Conservation (phyloP, 116 monocot species). For the Posidonia oceanica region DNA sequence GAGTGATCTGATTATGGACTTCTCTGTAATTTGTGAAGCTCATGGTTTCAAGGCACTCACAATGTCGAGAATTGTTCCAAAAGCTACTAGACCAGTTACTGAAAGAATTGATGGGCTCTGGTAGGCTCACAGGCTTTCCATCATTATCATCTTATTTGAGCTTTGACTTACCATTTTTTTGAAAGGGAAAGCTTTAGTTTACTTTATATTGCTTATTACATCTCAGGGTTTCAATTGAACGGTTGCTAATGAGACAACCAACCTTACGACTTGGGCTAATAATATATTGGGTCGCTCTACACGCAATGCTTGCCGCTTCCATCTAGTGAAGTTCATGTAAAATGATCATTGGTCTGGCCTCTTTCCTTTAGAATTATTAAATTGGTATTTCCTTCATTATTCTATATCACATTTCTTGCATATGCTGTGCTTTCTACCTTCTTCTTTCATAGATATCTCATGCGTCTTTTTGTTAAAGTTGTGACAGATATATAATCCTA, state of each 20-base stretch:
- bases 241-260: slow-evolving; percentile 92
- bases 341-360: neutral
- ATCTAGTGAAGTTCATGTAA: slow-evolving; percentile 10
- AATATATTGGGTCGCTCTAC: slow-evolving; percentile 77
- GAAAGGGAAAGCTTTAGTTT: too few relatives aligned
- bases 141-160: neutral
- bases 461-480: neutral
- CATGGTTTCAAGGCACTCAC: slow-evolving; percentile 95
- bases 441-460: neutral
- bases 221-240: slow-evolving; percentile 88
- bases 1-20: neutral
- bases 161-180: too few relatives aligned
- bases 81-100: slow-evolving; percentile 58
- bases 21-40: slow-evolving; percentile 25
- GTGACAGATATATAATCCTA: neutral
- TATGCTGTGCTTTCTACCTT: neutral
- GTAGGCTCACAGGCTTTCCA: slow-evolving; percentile 16
- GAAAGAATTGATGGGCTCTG: slow-evolving; percentile 94
- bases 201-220: too few relatives aligned
- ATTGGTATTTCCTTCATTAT: neutral
- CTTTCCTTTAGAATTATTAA: neutral
- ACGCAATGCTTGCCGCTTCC: slow-evolving; percentile 61
- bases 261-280: slow-evolving; percentile 60
- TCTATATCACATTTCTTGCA: neutral
- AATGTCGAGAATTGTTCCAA: slow-evolving; percentile 81